Evolutionary conservation across 768 basidiomycete genomes (phyloP), one percentile per base, ranked within the genome.

Genomic region (Pluteus cervinus): DNA sequence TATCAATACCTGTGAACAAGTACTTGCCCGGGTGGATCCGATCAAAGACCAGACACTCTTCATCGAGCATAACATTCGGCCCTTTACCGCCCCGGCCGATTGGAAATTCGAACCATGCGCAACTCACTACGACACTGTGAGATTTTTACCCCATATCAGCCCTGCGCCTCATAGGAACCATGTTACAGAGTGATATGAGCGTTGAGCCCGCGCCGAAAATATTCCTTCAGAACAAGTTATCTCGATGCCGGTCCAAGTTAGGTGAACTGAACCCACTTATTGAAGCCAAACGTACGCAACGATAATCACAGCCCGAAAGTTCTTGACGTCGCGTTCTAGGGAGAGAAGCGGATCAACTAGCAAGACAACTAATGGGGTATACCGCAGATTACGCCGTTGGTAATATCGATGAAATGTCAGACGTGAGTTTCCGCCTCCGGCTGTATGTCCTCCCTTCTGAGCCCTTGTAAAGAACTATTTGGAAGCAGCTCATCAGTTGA

Each of bases 201-300:
- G 56, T 80, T 9, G 88, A 89, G 24, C 61, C 73, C 15, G 73
- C 71, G 6, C 79, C 88, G 1, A 89, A 86, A 56, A 68, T 86
- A 2, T 76, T 85, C 52, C 63, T 91, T 15, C 88, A 91, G 61
- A 91, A 91, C 54, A 84, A 80, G 45, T 68, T 89, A 17, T 60
- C 61, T 35, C 71, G 68, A 40, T 75, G 72, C 40, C 69, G 75
- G 39, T 62, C 56, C 23, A 87, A 84, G 60, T 52, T 86, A n/a
- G 51, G 63, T 36, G 86, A 89, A 45, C 54, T 86, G 6, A 56
- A 49, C n/a, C 68, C 77, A 4, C 47, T 79, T 10, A 62, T 85
- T 5, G 57, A 68, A n/a, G 47, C 68, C 5, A 85, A 85, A 55
- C 69, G 86, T 86, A 56, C 46, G 76, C 56, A 4, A 14, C 12